Conservation (phyloP, 148 eudicot genomes). For the Chenopodium quinoa region DNA sequence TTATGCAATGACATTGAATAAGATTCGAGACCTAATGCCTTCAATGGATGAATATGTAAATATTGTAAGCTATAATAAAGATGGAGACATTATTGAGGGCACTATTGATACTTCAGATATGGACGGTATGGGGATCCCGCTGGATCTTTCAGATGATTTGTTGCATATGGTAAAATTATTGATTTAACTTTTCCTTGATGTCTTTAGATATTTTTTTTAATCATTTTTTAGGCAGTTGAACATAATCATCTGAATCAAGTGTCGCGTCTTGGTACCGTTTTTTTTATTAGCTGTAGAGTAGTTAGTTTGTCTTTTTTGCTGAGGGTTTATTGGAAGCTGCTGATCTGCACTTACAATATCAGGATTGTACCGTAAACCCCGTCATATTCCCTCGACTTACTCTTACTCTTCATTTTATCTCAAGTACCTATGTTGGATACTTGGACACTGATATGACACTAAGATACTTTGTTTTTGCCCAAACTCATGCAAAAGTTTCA, state of each 20-base stretch:
- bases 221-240: too few species aligned
- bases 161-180: conserved; percentile 69
- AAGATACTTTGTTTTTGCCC: too few species aligned
- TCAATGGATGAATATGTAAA: conserved; percentile 32
- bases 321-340: neutral
- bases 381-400: neutral
- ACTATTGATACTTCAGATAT: conserved; percentile 24
- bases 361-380: neutral
- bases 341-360: neutral
- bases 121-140: conserved; percentile 54
- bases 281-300: neutral
- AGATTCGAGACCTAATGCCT: conserved; percentile 30
- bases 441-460: too few species aligned
- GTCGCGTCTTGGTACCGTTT: neutral
- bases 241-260: neutral
- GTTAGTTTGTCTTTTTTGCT: neutral
- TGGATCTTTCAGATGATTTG: conserved; percentile 98
- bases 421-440: too few species aligned
- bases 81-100: conserved; percentile 26
- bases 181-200: neutral
- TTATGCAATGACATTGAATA: conserved; percentile 30
- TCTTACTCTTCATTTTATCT: too few species aligned
- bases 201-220: neutral
- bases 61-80: conserved; percentile 24
- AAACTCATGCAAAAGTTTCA: too few species aligned